Percentiles rank a stretch among this genome's conserved stretches.
These are phyloP conservation scores for Hanseniaspora lachancei DNA, from an alignment of 805 yeast genomes.

Conservation along the genomic window DNA sequence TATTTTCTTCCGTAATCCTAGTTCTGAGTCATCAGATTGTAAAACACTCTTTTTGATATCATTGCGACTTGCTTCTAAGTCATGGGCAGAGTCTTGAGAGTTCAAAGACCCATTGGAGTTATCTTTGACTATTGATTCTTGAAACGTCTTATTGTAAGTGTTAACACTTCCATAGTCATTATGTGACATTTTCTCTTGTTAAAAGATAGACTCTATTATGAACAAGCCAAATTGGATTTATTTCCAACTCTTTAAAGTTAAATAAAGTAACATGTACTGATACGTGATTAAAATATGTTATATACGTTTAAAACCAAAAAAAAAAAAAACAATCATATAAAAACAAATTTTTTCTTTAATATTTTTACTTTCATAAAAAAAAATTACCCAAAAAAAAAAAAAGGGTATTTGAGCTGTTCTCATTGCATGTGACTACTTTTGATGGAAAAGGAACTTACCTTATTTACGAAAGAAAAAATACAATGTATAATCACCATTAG, in stretches of 20 bases:
- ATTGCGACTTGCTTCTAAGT: conserved; percentile 4
- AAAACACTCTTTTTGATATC: neutral
- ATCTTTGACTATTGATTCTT: neutral
- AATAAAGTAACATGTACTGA: no score
- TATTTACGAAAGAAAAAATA: no score
- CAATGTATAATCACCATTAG: neutral
- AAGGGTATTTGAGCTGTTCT: no score
- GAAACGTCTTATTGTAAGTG: neutral
- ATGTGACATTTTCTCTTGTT: neutral
- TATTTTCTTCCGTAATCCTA: conserved; percentile 50
- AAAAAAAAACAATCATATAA: neutral
- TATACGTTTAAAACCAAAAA: neutral
- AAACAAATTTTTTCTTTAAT: neutral
- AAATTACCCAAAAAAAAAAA: no score
- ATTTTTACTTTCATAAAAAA: no score
- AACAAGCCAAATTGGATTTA: no score
- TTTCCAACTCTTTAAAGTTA: no score
- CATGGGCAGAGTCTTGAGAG: conserved; percentile 8
- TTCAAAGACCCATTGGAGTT: conserved; percentile 5
- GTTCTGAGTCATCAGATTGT: conserved; percentile 29
- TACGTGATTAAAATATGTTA: no score
- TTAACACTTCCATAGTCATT: conserved; percentile 7
- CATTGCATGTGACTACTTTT: no score
- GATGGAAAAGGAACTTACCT: no score
- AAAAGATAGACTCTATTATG: no score